These are phyloP conservation scores for Schoenoplectus triqueter DNA, from an alignment of 202 grass and related monocot genomes.

Conservation along the genomic window DNA sequence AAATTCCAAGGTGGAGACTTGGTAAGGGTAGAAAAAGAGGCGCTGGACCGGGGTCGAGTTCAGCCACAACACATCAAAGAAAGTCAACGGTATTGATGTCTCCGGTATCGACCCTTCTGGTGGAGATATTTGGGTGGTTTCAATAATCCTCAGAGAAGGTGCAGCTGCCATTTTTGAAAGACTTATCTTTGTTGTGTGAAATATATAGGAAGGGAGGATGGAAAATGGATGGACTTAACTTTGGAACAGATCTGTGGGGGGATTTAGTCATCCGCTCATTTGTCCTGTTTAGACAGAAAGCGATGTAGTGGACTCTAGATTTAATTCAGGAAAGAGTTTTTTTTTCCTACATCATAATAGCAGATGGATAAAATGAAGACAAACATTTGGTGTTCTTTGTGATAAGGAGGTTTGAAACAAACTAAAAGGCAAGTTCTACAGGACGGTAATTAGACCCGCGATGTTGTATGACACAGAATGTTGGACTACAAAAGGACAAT, in stretches of 20 bases:
- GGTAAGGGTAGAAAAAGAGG: constrained; percentile 47
- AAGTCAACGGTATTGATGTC: constrained; percentile 44
- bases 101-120: background rate
- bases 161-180: constrained; percentile 21
- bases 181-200: background rate
- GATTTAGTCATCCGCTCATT: background rate
- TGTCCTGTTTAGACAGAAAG: too few relatives aligned
- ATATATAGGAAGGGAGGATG: too few relatives aligned
- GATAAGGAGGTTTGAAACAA: too few relatives aligned
- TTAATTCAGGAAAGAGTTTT: too few relatives aligned
- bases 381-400: too few relatives aligned
- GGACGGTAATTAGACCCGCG: too few relatives aligned
- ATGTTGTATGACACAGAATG: too few relatives aligned
- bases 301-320: too few relatives aligned
- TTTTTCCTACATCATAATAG: background rate
- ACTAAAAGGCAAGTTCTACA: too few relatives aligned
- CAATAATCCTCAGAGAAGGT: constrained; percentile 35
- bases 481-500: too few relatives aligned
- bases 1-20: constrained; percentile 20
- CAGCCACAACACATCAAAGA: constrained; percentile 50
- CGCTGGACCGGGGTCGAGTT: constrained; percentile 31
- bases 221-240: too few relatives aligned
- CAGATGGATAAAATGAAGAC: too few relatives aligned
- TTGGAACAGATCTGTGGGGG: background rate
- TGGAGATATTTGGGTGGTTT: constrained; percentile 43